Base-by-base conservation (phyloP, 192 early-diverging fungal genomes). In the Helicostylum pulchrum region DNA sequence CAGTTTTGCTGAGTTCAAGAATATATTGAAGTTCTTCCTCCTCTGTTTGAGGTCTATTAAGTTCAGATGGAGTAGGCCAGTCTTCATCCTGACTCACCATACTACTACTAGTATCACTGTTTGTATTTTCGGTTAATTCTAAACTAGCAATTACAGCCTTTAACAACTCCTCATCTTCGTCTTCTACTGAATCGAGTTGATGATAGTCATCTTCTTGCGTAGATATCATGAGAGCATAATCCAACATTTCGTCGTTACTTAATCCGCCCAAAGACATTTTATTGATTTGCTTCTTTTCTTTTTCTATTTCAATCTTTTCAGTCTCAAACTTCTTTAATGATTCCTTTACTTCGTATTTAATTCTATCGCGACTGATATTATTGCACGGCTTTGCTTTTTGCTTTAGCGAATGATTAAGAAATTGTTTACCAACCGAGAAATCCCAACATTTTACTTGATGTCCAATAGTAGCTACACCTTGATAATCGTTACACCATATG, bases 191-290 rank as follows among this genome's bases (percentile, higher is more conserved):
- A 9, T 46, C 42, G 2, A 4, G 30, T 9, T 17, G 17, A 26
- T n/a, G 6, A 2, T 42, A 8, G 11, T 39, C 17, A 3, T 58
- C 45, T 23, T 64, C 53, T 30, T 76, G 65, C 42, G 50, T 26
- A 43, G 77, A 79, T 45, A 87, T 58, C 78, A 85, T 78, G 61
- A 82, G 72, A 30, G 84, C 85, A 70, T 82, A 82, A 14, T 76
- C 77, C 43, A 85, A 52, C 9, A 81, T 70, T 49, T 87, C 85
- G 50, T 79, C 72, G 11, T 87, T 83, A 1, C 82, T 75, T 69
- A 87, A 64, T 31, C 74, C 77, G 47, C 74, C 71, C 52, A 75
- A 47, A 4, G 73, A 73, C 19, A 56, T 26, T 31, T 74, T 65
- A 17, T 77, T 30, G n/a, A 61, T 43, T 9, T 51, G 9, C 10